A percentile compares a stretch with the other conserved stretches of the same genome.
Evolutionary conservation across 1,284 basidiomycete species (phyloP).

Genomic region (Leccinum proliferum): DNA sequence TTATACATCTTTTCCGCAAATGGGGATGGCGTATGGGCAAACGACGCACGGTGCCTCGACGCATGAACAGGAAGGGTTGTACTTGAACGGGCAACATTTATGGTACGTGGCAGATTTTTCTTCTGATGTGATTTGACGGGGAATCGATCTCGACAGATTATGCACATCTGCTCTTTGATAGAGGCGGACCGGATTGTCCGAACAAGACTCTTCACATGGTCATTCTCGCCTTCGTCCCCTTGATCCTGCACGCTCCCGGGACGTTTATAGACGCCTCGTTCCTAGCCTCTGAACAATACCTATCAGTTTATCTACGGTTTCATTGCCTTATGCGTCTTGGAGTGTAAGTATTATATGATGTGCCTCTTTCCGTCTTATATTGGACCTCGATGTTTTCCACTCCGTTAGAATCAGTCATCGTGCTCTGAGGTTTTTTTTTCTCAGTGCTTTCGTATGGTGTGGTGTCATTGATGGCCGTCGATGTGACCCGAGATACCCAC

Average conservation of each 20-base stretch:
- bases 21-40: constrained; percentile 40
- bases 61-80: constrained; percentile 21
- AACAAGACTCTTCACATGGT: neutral
- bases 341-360: neutral
- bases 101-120: constrained; percentile 15
- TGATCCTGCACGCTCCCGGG: neutral
- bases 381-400: neutral
- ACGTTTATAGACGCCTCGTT: neutral
- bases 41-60: constrained; percentile 4
- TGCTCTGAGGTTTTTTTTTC: neutral
- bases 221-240: neutral
- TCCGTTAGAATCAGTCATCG: neutral
- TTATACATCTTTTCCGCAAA: constrained; percentile 51
- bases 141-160: neutral
- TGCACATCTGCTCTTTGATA: neutral
- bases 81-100: constrained; percentile 25
- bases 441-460: neutral
- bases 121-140: constrained; percentile 2
- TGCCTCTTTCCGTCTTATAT: neutral
- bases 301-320: neutral
- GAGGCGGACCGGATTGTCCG: neutral
- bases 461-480: neutral
- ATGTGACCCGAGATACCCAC: neutral
- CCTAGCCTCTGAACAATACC: neutral
- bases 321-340: too few relatives aligned